phyloP scores from a whole-genome alignment of 108 stramenopile genomes.

The Mediolabrus comicus region DNA sequence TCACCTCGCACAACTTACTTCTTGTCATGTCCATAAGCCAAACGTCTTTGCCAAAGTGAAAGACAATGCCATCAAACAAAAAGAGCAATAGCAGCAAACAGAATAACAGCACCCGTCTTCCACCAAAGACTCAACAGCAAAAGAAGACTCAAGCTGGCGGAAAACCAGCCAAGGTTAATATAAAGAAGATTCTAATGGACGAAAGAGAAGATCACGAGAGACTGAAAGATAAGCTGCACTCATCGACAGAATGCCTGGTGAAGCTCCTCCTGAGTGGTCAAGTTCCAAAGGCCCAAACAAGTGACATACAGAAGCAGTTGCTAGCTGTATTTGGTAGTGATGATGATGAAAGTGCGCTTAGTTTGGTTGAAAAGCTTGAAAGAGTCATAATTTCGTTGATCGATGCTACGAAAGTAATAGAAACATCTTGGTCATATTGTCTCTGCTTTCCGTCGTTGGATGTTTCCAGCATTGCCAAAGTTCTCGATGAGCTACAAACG shows the following conservation, averaged over 20 bases:
- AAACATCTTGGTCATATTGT: slow-evolving; percentile 11
- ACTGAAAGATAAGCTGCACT: slow-evolving; percentile 9
- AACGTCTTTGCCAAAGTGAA: too few relatives aligned
- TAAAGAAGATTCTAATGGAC: background rate
- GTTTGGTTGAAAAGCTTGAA: slow-evolving; percentile 6
- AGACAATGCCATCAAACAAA: background rate
- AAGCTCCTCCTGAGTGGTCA: slow-evolving; percentile 15
- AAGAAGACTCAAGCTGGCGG: background rate
- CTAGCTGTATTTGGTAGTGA: background rate
- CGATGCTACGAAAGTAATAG: slow-evolving; percentile 2
- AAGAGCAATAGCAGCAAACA: background rate
- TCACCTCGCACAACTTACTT: too few relatives aligned
- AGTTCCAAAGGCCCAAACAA: slow-evolving; percentile 9
- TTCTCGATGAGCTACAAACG: slow-evolving; percentile 24
- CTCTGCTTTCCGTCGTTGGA: slow-evolving; percentile 26
- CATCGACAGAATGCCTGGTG: background rate
- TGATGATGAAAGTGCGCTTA: background rate
- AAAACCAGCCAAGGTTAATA: background rate
- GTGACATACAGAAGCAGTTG: background rate
- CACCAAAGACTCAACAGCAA: background rate
- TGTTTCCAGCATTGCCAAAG: background rate
- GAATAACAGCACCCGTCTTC: slow-evolving; percentile 4
- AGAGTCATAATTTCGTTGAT: background rate
- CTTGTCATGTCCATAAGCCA: too few relatives aligned
- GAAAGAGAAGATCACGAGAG: slow-evolving; percentile 2